Conservation (phyloP, 1,139 yeast species). For the Ogataea hybrid region DNA sequence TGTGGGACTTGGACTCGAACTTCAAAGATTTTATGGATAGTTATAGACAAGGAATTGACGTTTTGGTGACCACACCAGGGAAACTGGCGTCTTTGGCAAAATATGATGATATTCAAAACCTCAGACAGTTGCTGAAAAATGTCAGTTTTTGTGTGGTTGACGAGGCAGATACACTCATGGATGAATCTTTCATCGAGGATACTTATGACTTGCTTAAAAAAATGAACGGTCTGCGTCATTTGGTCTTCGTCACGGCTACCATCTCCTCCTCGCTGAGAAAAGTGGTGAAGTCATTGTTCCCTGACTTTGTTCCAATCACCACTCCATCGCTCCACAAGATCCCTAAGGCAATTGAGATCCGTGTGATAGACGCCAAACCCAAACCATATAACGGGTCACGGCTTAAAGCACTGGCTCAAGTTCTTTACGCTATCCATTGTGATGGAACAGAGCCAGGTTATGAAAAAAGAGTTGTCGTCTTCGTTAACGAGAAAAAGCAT, state of each 20-base stretch:
- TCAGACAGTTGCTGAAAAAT: slow-evolving; percentile 28
- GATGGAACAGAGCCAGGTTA: slow-evolving; percentile 79
- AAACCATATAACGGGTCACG: slow-evolving; percentile 84
- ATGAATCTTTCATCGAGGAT: slow-evolving; percentile 71
- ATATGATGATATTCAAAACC: slow-evolving; percentile 30
- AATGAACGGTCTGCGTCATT: slow-evolving; percentile 55
- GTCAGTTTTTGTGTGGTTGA: slow-evolving; percentile 74
- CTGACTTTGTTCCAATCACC: slow-evolving; percentile 61
- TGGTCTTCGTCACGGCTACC: slow-evolving; percentile 86
- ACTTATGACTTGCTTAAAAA: slow-evolving; percentile 57
- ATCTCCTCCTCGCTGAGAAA: slow-evolving; percentile 76
- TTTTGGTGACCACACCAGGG: slow-evolving; percentile 82
- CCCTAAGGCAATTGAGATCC: slow-evolving; percentile 70
- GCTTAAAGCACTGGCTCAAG: slow-evolving; percentile 81
- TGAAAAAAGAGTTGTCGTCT: slow-evolving; percentile 80
- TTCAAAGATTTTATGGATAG: slow-evolving; percentile 46
- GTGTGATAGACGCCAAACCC: slow-evolving; percentile 70
- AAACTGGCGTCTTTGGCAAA: slow-evolving; percentile 41
- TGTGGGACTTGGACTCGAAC: slow-evolving; percentile 49
- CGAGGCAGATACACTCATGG: slow-evolving; percentile 94
- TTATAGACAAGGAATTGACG: slow-evolving; percentile 59
- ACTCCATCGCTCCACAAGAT: slow-evolving; percentile 83
- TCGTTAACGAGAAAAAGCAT: slow-evolving; percentile 73
- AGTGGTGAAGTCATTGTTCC: slow-evolving; percentile 59
- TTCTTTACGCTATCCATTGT: slow-evolving; percentile 77